Evolutionary conservation across 306 rosid species (phyloP).

Genomic region (Acacia acuminata): DNA sequence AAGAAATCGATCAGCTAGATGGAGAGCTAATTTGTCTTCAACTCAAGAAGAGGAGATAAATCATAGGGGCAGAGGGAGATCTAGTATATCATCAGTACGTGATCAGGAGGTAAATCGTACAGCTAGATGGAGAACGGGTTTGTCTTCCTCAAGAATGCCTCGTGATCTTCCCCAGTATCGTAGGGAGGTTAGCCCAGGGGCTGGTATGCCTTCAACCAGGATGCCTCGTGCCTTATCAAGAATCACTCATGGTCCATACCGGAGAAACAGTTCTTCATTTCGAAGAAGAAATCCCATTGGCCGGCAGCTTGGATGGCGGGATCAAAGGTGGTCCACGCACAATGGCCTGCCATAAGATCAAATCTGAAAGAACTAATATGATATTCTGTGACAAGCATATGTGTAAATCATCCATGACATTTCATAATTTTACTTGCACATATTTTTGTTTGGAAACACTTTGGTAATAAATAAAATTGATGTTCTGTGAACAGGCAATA

Average conservation of each 20-base stretch:
- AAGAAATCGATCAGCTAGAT: conserved; percentile 43
- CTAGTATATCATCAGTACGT: conserved; percentile 9
- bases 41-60: conserved; percentile 36
- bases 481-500: neutral
- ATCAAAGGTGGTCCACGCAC: conserved; percentile 54
- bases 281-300: conserved; percentile 34
- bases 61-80: conserved; percentile 37
- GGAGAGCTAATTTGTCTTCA: conserved; percentile 44
- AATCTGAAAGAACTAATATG: neutral
- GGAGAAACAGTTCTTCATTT: conserved; percentile 17
- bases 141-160: conserved; percentile 34
- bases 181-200: conserved; percentile 29
- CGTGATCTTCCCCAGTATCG: conserved; percentile 14
- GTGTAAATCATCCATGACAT: neutral
- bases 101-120: conserved; percentile 30
- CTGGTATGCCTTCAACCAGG: conserved; percentile 32
- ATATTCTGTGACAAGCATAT: neutral
- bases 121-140: conserved; percentile 42
- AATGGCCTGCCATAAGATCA: conserved; percentile 34
- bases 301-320: conserved; percentile 54
- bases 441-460: neutral
- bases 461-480: neutral
- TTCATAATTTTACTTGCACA: neutral
- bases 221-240: conserved; percentile 19
- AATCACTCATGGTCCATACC: neutral